These are phyloP conservation scores for Kodamaea jinghongensis DNA, from an alignment of 805 yeast species.

Conservation along the genomic window DNA sequence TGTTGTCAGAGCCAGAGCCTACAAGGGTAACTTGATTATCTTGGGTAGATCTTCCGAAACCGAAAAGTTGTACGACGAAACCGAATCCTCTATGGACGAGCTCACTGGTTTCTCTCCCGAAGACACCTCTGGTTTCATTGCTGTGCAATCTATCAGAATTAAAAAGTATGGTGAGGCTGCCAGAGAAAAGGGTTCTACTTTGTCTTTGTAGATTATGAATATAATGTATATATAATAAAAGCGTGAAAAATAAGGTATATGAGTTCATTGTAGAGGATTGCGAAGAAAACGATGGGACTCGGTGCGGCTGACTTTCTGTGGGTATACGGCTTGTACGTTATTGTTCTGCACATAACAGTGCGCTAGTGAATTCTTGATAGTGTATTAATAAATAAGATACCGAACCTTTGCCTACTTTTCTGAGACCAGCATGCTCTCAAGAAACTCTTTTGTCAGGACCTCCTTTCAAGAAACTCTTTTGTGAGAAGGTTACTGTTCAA, in stretches of 20 bases:
- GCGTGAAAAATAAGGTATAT: not conserved
- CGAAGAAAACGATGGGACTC: too few relatives aligned
- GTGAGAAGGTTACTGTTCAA: constrained; percentile 2
- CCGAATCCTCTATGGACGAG: constrained; percentile 99
- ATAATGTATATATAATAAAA: constrained; percentile 1
- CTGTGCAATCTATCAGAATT: constrained; percentile 96
- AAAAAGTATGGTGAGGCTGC: constrained; percentile 97
- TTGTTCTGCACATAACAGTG: too few relatives aligned
- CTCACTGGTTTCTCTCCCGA: constrained; percentile 96
- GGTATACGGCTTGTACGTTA: too few relatives aligned
- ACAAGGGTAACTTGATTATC: constrained; percentile 83
- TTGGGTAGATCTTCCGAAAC: constrained; percentile 95
- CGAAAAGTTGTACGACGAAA: constrained; percentile 95
- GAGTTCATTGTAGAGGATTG: not conserved
- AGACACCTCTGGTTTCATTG: constrained; percentile 95
- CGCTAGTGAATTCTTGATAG: too few relatives aligned
- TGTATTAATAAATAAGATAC: too few relatives aligned
- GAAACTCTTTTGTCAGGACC: too few relatives aligned
- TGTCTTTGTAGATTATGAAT: constrained; percentile 36
- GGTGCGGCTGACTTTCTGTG: too few relatives aligned
- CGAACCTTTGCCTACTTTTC: too few relatives aligned
- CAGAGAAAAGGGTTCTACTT: constrained; percentile 66
- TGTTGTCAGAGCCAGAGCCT: constrained; percentile 87
- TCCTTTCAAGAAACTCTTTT: too few relatives aligned
- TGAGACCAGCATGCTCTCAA: too few relatives aligned